phyloP scores from a whole-genome alignment of 1,284 basidiomycete genomes.

The Apiotrichum akiyoshidainum region DNA sequence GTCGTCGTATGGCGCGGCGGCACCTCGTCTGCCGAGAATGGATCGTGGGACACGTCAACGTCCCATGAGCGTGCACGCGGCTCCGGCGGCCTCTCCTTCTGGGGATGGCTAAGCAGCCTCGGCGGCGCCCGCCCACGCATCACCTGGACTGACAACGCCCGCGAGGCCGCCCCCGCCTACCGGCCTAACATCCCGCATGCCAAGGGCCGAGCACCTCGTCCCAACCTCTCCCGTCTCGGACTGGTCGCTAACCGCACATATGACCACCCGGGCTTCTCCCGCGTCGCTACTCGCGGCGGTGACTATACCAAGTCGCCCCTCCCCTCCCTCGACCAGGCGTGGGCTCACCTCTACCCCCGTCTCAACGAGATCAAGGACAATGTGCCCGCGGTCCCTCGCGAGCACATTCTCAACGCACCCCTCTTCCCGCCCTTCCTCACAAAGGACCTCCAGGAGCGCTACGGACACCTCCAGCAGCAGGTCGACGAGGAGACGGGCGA shows the following conservation, averaged over 20 bases:
- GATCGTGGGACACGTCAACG: background rate
- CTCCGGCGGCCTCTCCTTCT: background rate
- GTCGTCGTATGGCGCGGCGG: background rate
- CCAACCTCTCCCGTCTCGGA: slow-evolving; percentile 13
- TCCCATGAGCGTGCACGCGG: background rate
- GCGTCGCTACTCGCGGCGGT: slow-evolving; percentile 23
- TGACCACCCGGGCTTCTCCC: slow-evolving; percentile 25
- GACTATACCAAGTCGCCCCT: slow-evolving; percentile 28
- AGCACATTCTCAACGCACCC: slow-evolving; percentile 37
- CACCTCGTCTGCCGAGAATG: background rate
- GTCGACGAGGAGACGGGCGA: slow-evolving; percentile 28
- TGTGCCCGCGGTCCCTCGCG: slow-evolving; percentile 31
- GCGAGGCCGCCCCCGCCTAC: background rate
- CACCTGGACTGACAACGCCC: background rate
- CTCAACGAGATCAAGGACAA: slow-evolving; percentile 33
- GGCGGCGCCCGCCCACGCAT: background rate
- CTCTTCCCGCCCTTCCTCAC: slow-evolving; percentile 43
- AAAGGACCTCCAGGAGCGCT: slow-evolving; percentile 34
- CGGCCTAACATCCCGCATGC: no score
- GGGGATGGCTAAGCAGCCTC: no score
- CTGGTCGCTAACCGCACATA: slow-evolving; percentile 6
- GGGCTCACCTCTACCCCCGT: slow-evolving; percentile 32
- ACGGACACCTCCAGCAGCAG: slow-evolving; percentile 35
- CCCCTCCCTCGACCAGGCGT: slow-evolving; percentile 40
- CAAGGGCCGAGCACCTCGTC: background rate